phyloP scores from a whole-genome alignment of 768 basidiomycete genomes.

The Termitomyces sp. region DNA sequence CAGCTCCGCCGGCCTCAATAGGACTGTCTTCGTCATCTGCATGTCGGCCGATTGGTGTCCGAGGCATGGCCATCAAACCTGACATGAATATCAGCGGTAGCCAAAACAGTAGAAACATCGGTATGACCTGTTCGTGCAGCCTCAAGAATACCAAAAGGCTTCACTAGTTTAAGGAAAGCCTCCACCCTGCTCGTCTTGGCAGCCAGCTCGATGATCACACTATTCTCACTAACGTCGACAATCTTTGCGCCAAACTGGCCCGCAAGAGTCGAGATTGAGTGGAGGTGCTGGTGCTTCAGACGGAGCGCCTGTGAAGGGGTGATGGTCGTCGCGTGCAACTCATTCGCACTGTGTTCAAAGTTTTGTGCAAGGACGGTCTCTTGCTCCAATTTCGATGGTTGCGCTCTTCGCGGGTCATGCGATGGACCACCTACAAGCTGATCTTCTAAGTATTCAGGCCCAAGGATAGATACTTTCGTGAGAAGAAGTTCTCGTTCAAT shows the following conservation, averaged over 20 bases:
- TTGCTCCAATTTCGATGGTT: conserved; percentile 57
- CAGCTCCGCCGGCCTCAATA: conserved; percentile 40
- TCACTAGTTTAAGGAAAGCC: conserved; percentile 86
- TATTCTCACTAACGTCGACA: conserved; percentile 93
- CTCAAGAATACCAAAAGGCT: conserved; percentile 95
- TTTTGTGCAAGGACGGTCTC: conserved; percentile 73
- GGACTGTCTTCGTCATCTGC: conserved; percentile 29
- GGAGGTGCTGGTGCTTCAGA: conserved; percentile 84
- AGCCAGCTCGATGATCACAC: conserved; percentile 91
- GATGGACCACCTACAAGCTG: conserved; percentile 85
- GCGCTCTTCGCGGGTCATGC: conserved; percentile 59
- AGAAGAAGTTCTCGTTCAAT: conserved; percentile 94
- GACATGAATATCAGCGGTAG: conserved; percentile 4
- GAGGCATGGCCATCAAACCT: conserved; percentile 99
- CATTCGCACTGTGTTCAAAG: conserved; percentile 62
- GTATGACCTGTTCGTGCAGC: conserved; percentile 83
- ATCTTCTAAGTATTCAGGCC: conserved; percentile 93
- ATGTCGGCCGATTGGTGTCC: conserved; percentile 72
- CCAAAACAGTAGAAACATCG: not conserved
- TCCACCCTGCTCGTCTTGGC: conserved; percentile 91
- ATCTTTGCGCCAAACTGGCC: conserved; percentile 89
- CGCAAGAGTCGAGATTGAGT: conserved; percentile 81
- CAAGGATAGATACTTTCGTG: conserved; percentile 95
- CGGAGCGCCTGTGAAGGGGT: conserved; percentile 86
- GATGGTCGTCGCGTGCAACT: conserved; percentile 35